A percentile compares a stretch with the other conserved stretches of the same genome.
phyloP scores from a whole-genome alignment of 225 moss, liverwort and hornwort genomes.

The Pleurozium schreberi region DNA sequence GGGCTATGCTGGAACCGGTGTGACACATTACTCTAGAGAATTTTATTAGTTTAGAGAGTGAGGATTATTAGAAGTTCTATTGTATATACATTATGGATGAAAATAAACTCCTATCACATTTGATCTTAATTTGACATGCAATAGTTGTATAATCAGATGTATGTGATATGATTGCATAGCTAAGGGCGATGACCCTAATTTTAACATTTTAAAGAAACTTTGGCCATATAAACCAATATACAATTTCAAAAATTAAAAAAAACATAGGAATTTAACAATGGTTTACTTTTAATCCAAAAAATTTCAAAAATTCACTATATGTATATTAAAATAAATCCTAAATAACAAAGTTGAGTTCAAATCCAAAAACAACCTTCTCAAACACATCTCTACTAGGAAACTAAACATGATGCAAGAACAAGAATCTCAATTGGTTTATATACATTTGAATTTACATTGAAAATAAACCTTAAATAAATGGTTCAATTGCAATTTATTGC shows the following conservation, averaged over 20 bases:
- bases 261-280: not conserved
- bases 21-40: no score
- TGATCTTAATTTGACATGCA: not conserved
- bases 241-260: accelerated
- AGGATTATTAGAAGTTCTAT: no score
- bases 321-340: not conserved
- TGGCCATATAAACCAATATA: not conserved
- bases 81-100: not conserved
- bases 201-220: not conserved
- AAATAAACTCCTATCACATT: not conserved
- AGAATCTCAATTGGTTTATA: no score
- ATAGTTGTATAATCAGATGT: not conserved
- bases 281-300: not conserved
- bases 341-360: not conserved
- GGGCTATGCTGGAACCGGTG: no score
- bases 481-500: not conserved
- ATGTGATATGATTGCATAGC: not conserved
- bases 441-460: not conserved
- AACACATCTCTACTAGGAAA: accelerated
- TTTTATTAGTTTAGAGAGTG: no score
- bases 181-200: not conserved
- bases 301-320: not conserved
- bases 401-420: not conserved
- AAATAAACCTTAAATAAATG: not conserved
- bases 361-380: not conserved